Evolutionary conservation across 2,329 filamentous ascomycete genomes (phyloP), one percentile per base, ranked within the genome.

Genomic region (Microthyrium microscopicum): DNA sequence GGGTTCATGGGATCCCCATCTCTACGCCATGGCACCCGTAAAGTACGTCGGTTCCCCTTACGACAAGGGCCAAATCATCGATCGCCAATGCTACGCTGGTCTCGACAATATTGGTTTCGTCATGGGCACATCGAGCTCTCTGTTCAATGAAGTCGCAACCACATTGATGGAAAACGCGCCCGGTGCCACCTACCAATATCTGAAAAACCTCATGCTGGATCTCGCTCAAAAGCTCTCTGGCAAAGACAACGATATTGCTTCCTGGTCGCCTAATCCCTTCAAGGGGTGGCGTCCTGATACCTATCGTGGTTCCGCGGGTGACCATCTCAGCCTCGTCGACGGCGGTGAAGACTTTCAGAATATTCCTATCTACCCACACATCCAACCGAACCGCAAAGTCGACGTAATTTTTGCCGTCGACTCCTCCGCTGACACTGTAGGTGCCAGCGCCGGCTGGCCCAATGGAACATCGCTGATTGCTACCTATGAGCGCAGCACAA

Each of bases 361-460:
- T 49, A 72, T 89, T 26, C 81, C 81, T 1, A 56, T 87, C 0
- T 70, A 83, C 47, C 81, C 79, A 1, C 64, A 87, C 6, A 79
- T 84, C 40, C 77, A 85, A 45, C 76, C 77, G 0, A 47, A 60
- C 13, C 74, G 81, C 26, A 48, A 64, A 11, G 70, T 89, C 25
- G 81, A 89, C 47, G 76, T 85, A 20, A 77, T 89, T 47, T 85
- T 87, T 46, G 79, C 81, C 2, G 60, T 85, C 27, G 81, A 89
- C 50, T 73, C 72, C 4, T 83, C 77, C 2, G 79, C 78, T 2
- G 81, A 89, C 49, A 82, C 72, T 0, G 54, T 57, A 22, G 42
- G 38, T 9, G 45, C 42, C 4, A 46, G 40, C 6, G 48, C 49
- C 1, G 64, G 59, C 52, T 89, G 78, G 77, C 80, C 81, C 17